Evolutionary conservation across 352 stramenopile species (phyloP).

Genomic region (Globisporangium uncinulatum): DNA sequence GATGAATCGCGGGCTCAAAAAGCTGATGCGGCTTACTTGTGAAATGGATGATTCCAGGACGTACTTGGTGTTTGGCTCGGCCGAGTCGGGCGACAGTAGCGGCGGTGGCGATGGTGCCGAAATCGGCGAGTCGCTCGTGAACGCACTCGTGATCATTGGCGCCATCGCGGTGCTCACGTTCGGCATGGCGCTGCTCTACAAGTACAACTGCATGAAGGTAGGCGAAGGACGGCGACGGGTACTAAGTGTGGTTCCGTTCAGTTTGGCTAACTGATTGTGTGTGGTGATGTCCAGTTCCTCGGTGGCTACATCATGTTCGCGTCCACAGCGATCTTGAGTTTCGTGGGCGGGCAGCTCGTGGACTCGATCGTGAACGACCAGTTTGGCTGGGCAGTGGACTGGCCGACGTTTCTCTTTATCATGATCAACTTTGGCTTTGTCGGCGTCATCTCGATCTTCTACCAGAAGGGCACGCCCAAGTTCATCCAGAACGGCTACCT

Average conservation of each 20-base stretch:
- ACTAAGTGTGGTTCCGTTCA: not conserved
- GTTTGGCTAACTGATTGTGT: not conserved
- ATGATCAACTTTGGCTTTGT: slow-evolving; percentile 91
- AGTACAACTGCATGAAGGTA: slow-evolving; percentile 84
- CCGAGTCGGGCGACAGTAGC: slow-evolving; percentile 19
- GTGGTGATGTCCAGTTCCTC: slow-evolving; percentile 36
- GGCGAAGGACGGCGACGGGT: not conserved
- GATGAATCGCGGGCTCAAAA: too few species aligned
- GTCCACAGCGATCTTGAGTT: slow-evolving; percentile 80
- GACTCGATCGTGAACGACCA: slow-evolving; percentile 75
- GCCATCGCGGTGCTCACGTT: slow-evolving; percentile 85
- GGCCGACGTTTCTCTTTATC: slow-evolving; percentile 76
- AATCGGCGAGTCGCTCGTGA: slow-evolving; percentile 75
- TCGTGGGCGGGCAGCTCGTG: slow-evolving; percentile 81
- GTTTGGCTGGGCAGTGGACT: slow-evolving; percentile 71
- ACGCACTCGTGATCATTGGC: slow-evolving; percentile 86
- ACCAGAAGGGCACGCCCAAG: slow-evolving; percentile 80
- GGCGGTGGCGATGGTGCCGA: slow-evolving; percentile 20
- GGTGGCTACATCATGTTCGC: slow-evolving; percentile 88
- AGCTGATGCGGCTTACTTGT: too few species aligned
- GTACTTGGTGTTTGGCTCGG: slow-evolving; percentile 78
- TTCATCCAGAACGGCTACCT: slow-evolving; percentile 93
- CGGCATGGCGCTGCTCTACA: slow-evolving; percentile 87
- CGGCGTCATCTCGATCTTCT: slow-evolving; percentile 88
- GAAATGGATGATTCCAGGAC: slow-evolving; percentile 20